A percentile compares a stretch with the other conserved stretches of the same genome.
phyloP scores from a whole-genome alignment of 2,329 filamentous ascomycete species.

The Zalaria sp. region DNA sequence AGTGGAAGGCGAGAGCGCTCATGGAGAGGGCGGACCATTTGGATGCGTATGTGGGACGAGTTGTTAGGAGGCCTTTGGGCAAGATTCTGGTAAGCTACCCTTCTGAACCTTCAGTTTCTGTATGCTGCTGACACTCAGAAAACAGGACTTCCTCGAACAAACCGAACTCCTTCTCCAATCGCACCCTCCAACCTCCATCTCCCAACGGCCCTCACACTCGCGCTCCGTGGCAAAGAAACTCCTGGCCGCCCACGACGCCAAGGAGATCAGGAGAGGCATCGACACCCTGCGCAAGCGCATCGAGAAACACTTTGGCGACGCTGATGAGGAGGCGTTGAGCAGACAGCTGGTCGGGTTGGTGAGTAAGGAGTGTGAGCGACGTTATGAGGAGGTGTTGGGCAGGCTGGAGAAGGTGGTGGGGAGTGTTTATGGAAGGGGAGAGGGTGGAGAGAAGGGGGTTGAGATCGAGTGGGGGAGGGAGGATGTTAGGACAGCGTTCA shows the following conservation, averaged over 20 bases:
- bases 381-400: slow-evolving; percentile 41
- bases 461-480: slow-evolving; percentile 23
- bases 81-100: slow-evolving; percentile 53
- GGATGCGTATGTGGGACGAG: slow-evolving; percentile 70
- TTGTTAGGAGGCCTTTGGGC: slow-evolving; percentile 78
- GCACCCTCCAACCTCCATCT: slow-evolving; percentile 38
- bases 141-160: slow-evolving; percentile 70
- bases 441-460: slow-evolving; percentile 23
- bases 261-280: slow-evolving; percentile 80
- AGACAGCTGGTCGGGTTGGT: slow-evolving; percentile 45
- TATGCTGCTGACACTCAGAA: no score
- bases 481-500: slow-evolving; percentile 20
- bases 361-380: slow-evolving; percentile 43
- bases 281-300: slow-evolving; percentile 80
- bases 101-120: background rate
- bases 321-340: slow-evolving; percentile 54
- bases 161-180: slow-evolving; percentile 56
- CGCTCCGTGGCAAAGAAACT: slow-evolving; percentile 78
- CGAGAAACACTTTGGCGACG: slow-evolving; percentile 93
- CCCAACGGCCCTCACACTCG: slow-evolving; percentile 69
- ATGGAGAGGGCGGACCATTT: slow-evolving; percentile 77
- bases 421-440: slow-evolving; percentile 25
- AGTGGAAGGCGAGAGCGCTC: slow-evolving; percentile 67
- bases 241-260: slow-evolving; percentile 62
- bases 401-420: slow-evolving; percentile 26